Base-by-base conservation (phyloP, 108 stramenopile genomes). In the Nitzschia inconspicua region DNA sequence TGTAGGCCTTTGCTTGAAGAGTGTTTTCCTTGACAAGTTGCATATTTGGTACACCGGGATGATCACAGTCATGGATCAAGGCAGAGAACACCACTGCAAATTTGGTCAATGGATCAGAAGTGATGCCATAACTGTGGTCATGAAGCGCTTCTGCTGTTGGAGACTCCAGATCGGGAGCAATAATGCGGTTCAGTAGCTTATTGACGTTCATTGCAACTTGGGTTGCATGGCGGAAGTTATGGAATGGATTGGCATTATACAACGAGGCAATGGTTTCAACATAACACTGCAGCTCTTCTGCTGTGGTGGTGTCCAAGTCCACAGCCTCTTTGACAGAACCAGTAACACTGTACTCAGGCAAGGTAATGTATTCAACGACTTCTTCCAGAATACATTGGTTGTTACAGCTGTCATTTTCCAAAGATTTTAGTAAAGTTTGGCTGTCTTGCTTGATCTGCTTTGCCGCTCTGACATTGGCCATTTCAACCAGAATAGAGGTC, bases 311-410 rank as follows among this genome's bases (percentile, higher is more conserved):
- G n/a, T n/a, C n/a, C n/a, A n/a, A n/a, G n/a, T n/a, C n/a, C n/a
- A n/a, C n/a, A n/a, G n/a, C n/a, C n/a, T n/a, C n/a, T n/a, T n/a
- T n/a, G n/a, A n/a, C n/a, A n/a, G n/a, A n/a, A n/a, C n/a, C n/a
- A n/a, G n/a, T n/a, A n/a, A n/a, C n/a, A n/a, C n/a, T n/a, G n/a
- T n/a, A 61, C 34, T 47, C 60, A n/a, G 60, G 60, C 4, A 61
- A 16, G 14, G 8, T 37, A 24, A 61, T 61, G 31, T 48, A 48
- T 18, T 47, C 60, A 16, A 48, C 31, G 7, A 61, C 60, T 24
- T 61, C 60, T 9, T 61, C 60, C 1, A 61, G 60, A 7, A 61
- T n/a, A n/a, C n/a, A n/a, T n/a, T n/a, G n/a, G n/a, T n/a, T n/a
- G n/a, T n/a, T n/a, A n/a, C n/a, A n/a, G n/a, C n/a, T n/a, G n/a